These are phyloP conservation scores for Wickerhamomyces canadensis DNA, from an alignment of 805 yeast genomes.

Conservation along the genomic window DNA sequence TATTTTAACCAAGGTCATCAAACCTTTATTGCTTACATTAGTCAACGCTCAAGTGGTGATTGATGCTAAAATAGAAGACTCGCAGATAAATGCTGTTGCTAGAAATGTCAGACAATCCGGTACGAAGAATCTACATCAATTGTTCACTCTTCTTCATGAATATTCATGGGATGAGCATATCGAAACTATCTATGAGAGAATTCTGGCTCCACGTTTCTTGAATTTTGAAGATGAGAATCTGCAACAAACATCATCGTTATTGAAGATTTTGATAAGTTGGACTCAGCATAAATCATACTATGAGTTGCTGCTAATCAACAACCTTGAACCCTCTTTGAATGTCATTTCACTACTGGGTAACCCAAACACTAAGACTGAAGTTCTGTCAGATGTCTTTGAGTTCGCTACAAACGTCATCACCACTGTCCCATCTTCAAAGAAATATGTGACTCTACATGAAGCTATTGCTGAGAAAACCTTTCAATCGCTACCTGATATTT, in stretches of 20 bases:
- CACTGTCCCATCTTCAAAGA: conserved; percentile 34
- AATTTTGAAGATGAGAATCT: conserved; percentile 72
- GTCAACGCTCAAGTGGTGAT: conserved; percentile 45
- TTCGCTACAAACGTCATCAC: conserved; percentile 45
- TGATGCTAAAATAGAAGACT: conserved; percentile 13
- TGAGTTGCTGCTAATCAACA: conserved; percentile 50
- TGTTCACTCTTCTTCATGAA: conserved; percentile 50
- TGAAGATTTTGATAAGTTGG: conserved; percentile 62
- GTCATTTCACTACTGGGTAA: conserved; percentile 50
- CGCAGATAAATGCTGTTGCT: conserved; percentile 31
- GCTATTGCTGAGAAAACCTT: conserved; percentile 55
- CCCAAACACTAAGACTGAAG: conserved; percentile 60
- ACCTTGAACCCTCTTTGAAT: conserved; percentile 48
- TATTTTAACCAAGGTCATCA: conserved; percentile 33
- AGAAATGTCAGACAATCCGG: conserved; percentile 62
- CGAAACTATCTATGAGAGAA: conserved; percentile 41
- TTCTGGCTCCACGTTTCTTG: conserved; percentile 60
- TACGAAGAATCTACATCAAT: conserved; percentile 51
- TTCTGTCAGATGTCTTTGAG: conserved; percentile 47
- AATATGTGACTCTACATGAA: conserved; percentile 45
- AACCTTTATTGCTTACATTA: conserved; percentile 36
- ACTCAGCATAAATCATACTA: conserved; percentile 40
- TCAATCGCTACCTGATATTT: conserved; percentile 41
- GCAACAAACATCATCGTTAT: conserved; percentile 75
- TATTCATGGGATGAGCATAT: conserved; percentile 54